Conservation (phyloP, 345 rosid genomes). For the Adansonia digitata region DNA sequence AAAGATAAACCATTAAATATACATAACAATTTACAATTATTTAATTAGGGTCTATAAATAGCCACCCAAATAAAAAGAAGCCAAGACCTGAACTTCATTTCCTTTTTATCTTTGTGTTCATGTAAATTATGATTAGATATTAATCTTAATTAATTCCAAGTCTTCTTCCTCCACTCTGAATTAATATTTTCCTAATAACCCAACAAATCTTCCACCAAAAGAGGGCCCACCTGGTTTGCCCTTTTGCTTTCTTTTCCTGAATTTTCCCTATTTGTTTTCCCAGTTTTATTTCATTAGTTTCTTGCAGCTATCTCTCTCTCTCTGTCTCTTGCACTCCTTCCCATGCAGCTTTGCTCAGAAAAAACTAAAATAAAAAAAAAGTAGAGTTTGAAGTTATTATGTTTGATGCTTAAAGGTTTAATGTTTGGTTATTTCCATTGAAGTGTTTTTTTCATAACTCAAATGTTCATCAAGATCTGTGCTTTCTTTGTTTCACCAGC, state of each 20-base stretch:
- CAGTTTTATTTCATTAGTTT: neutral
- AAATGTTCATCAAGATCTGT: slow-evolving; percentile 8
- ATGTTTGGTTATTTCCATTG: neutral
- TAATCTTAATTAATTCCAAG: neutral
- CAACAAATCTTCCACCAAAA: slow-evolving; percentile 9
- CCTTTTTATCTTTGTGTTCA: neutral
- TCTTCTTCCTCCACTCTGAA: neutral
- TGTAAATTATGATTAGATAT: neutral
- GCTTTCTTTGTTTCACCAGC: neutral
- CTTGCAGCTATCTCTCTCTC: neutral
- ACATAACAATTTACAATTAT: too few species aligned
- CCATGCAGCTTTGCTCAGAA: slow-evolving; percentile 1
- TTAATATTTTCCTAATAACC: slow-evolving; percentile 1
- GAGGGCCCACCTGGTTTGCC: slow-evolving; percentile 7
- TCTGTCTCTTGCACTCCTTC: too few species aligned
- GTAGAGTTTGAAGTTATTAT: neutral
- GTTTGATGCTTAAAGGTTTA: slow-evolving; percentile 11
- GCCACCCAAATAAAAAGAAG: too few species aligned
- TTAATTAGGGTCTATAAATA: too few species aligned
- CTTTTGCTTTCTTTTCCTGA: neutral
- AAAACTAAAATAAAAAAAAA: neutral
- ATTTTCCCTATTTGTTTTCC: neutral
- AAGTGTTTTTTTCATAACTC: neutral
- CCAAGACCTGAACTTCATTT: neutral
- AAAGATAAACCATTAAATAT: too few species aligned